Base-by-base conservation (phyloP, 495 filamentous ascomycete genomes). In the Tuber melanosporum region DNA sequence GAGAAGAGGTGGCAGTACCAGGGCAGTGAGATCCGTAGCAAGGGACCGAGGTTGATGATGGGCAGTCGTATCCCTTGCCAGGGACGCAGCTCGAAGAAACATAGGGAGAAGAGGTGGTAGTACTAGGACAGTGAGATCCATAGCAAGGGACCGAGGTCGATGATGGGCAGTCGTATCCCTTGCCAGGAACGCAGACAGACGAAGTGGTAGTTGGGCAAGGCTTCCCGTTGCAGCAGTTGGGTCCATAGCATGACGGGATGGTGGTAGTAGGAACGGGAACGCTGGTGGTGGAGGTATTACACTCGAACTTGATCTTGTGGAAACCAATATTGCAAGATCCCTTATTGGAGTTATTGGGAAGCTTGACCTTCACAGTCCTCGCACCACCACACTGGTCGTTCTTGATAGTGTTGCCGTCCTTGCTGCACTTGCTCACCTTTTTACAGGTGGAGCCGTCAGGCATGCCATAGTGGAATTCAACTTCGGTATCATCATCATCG, bases 381-480 rank as follows among this genome's bases (percentile, higher is more conserved):
- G 94, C 94, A 85, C 94, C 94, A 88, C 94, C 95, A 84, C 94
- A 98, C 87, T 97, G 93, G 76, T 87, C 89, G 87, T 97, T 97
- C 84, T 87, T 84, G 78, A 97, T 87, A 73, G 86, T 88, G 72
- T 90, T 89, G 81, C 92, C 92, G 41, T 86, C 86, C 71, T 88
- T 85, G 73, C 86, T 87, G 88, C 92, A 95, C 44, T 85, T 80
- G 74, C 88, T 86, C 57, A 87, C 89, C 84, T 94, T 90, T 85
- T 90, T 92, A 89, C 95, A 97, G 75, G 85, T 88, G 62, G 89
- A 90, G 75, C 91, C 91, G 83, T 94, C 91, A 4, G 90, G 88
- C 92, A 97, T 94, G 81, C 86, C 86, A 85, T 94, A 97, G 86
- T 92, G 88, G 85, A 96, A 92, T 84, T 94, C 89, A 74, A 97